Evolutionary conservation across 2,329 filamentous ascomycete species (phyloP).

Genomic region (Fusarium palustre): DNA sequence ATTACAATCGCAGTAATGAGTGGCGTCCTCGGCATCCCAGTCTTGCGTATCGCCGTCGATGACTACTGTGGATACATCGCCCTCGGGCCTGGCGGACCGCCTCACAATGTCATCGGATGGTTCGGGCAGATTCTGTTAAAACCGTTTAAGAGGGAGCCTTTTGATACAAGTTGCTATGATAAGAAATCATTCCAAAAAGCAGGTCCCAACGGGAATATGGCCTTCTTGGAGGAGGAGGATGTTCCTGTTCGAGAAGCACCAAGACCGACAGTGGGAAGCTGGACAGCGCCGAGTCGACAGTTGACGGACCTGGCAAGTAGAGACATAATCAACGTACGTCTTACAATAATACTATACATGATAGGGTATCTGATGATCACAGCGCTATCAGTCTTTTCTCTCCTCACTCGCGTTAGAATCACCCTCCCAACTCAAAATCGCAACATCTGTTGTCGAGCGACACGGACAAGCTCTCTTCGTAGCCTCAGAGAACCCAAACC

Average conservation of each 20-base stretch:
- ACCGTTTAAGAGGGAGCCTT: slow-evolving; percentile 26
- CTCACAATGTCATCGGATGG: slow-evolving; percentile 33
- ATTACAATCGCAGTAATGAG: slow-evolving; percentile 11
- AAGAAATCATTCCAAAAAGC: neutral
- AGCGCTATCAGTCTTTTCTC: slow-evolving; percentile 33
- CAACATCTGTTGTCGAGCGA: slow-evolving; percentile 23
- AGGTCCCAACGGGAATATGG: slow-evolving; percentile 18
- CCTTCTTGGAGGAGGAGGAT: slow-evolving; percentile 26
- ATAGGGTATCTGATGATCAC: neutral
- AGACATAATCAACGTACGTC: slow-evolving; percentile 1
- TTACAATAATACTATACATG: accelerated
- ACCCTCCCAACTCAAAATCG: slow-evolving; percentile 28
- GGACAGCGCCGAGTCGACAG: slow-evolving; percentile 36
- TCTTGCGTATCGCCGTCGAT: slow-evolving; percentile 14
- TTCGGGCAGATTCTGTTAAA: slow-evolving; percentile 23
- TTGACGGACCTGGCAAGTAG: slow-evolving; percentile 15
- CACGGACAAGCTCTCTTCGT: slow-evolving; percentile 32
- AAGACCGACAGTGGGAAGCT: slow-evolving; percentile 22
- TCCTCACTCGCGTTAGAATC: slow-evolving; percentile 23
- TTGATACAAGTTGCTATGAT: slow-evolving; percentile 22
- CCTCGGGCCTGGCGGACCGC: slow-evolving; percentile 25
- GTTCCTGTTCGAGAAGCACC: slow-evolving; percentile 23
- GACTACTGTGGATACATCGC: slow-evolving; percentile 32
- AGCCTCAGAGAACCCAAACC: neutral
- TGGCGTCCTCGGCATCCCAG: slow-evolving; percentile 11